Evolutionary conservation across 2,329 filamentous ascomycete genomes (phyloP), one percentile per base, ranked within the genome.

Genomic region (Ceratocystis variospora): DNA sequence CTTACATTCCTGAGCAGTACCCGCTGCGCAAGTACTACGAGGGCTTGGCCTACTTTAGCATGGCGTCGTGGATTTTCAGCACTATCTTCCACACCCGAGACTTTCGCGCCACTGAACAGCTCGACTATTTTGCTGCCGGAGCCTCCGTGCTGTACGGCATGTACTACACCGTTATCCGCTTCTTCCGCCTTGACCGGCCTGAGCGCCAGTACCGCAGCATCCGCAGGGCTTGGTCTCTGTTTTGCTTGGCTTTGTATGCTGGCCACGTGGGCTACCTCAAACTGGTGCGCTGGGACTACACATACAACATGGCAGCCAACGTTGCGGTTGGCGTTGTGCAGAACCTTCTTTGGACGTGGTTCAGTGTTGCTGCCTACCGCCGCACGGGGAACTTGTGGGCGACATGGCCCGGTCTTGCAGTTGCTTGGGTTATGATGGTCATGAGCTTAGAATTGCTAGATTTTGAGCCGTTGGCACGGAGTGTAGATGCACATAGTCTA

Each of bases 381-480:
- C 84, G 85, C 74, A 83, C 87, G 19, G 83, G 85, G 59, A 83
- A 87, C 69, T 76, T 81, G 19, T 99, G 94, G 94, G 86, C 91
- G 31, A 84, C 87, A 66, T 96, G 89, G 89, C 94, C 94, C 0
- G 90, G 90, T 71, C 77, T 96, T 72, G 90, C 93, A 70, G 93
- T 97, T 61, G 88, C 89, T 2, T 96, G 91, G 91, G 82, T 99
- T 71, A 85, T 93, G 71, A 78, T 93, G 73, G 91, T 89, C 45
- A 99, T 99, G 94, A 93, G 93, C 75, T 79, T 99, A 75, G 94
- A 99, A 78, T 75, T 99, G 71, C 83, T 97, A 69, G 94, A 99
- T 75, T 99, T 99, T 72, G 84, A 94, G 65, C 94, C 94, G 1
- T 81, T 89, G 77, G 80, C 83, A 74, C 89, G 90, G 6, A 85